These are phyloP conservation scores for Yamadazyma atlantica DNA, from an alignment of 1,139 yeast species.

Conservation along the genomic window DNA sequence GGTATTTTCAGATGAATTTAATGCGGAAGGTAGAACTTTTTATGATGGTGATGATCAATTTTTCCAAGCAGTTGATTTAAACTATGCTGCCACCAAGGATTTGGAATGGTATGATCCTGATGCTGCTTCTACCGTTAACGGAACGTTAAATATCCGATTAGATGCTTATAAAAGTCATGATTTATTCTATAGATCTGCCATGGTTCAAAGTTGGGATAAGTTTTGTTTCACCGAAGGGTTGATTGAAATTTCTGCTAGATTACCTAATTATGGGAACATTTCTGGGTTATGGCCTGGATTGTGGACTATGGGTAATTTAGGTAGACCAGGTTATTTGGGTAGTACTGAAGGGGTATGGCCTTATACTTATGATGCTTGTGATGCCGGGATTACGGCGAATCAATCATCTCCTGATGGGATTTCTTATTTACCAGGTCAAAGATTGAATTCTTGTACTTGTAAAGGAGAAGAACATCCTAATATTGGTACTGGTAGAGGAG, in stretches of 20 bases:
- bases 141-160: slow-evolving; percentile 62
- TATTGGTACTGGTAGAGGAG: slow-evolving; percentile 79
- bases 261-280: slow-evolving; percentile 69
- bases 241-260: slow-evolving; percentile 64
- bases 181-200: slow-evolving; percentile 75
- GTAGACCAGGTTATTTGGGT: slow-evolving; percentile 79
- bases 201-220: slow-evolving; percentile 85
- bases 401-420: slow-evolving; percentile 83
- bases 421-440: slow-evolving; percentile 77
- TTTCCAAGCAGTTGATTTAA: slow-evolving; percentile 72
- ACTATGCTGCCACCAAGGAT: slow-evolving; percentile 79
- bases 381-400: slow-evolving; percentile 88
- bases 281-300: slow-evolving; percentile 89
- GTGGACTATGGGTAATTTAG: slow-evolving; percentile 87
- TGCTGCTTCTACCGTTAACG: slow-evolving; percentile 67
- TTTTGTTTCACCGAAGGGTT: slow-evolving; percentile 78
- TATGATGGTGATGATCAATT: slow-evolving; percentile 84
- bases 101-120: slow-evolving; percentile 90
- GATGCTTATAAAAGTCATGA: slow-evolving; percentile 75
- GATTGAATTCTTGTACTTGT: slow-evolving; percentile 68
- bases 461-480: slow-evolving; percentile 78
- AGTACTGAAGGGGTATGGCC: slow-evolving; percentile 90
- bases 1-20: slow-evolving; percentile 83
- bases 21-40: slow-evolving; percentile 78
- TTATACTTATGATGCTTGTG: slow-evolving; percentile 77